phyloP scores from a whole-genome alignment of 78 protist species.

The Monocercomonoides exilis region DNA sequence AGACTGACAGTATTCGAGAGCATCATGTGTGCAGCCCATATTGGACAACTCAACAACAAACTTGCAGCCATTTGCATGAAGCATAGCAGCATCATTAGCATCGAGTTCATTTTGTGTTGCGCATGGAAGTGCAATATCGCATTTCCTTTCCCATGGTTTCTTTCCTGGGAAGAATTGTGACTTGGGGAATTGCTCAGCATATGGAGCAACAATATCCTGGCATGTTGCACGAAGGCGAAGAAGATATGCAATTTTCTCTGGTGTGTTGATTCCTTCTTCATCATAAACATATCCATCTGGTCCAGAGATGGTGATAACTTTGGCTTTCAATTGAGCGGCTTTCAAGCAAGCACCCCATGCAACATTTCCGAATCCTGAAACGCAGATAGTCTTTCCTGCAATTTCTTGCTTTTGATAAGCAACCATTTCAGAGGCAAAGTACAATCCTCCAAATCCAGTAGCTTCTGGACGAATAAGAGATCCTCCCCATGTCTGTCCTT shows the following conservation, averaged over 20 bases:
- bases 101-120: slow-evolving; percentile 67
- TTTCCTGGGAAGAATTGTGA: slow-evolving; percentile 25
- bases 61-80: slow-evolving; percentile 23
- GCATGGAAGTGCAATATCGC: slow-evolving; percentile 51
- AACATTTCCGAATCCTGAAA: slow-evolving; percentile 64
- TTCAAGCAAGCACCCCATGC: slow-evolving; percentile 39
- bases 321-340: slow-evolving; percentile 37
- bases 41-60: slow-evolving; percentile 55
- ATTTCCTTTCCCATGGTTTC: slow-evolving; percentile 33
- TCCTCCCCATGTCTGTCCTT: slow-evolving; percentile 51
- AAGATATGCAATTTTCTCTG: slow-evolving; percentile 24
- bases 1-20: slow-evolving; percentile 20
- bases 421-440: slow-evolving; percentile 27
- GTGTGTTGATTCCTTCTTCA: slow-evolving; percentile 34
- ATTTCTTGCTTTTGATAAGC: not conserved
- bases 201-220: slow-evolving; percentile 30
- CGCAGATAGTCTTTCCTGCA: slow-evolving; percentile 18
- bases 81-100: slow-evolving; percentile 33
- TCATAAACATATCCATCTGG: slow-evolving; percentile 26
- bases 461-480: slow-evolving; percentile 65
- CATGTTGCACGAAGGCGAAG: slow-evolving; percentile 25
- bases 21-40: slow-evolving; percentile 49
- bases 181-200: not conserved
- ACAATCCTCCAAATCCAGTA: slow-evolving; percentile 64
- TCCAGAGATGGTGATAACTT: slow-evolving; percentile 42